A percentile compares a stretch with the other conserved stretches of the same genome.
Conservation (phyloP, 108 stramenopile species). For the Cyclotella distinguenda region DNA sequence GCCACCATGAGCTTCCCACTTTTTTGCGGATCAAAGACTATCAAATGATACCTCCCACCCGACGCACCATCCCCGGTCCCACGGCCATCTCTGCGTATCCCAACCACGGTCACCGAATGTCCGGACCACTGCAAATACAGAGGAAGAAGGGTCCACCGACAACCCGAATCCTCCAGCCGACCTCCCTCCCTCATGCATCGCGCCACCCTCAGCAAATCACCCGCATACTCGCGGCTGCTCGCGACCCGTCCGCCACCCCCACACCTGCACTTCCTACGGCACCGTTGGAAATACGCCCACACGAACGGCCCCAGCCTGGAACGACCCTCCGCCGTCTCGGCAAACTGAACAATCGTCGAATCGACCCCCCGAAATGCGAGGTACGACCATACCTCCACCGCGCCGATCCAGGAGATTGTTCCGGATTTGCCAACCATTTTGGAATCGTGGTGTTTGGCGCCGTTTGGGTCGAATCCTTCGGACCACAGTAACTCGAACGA, state of each 20-base stretch:
- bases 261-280: slow-evolving; percentile 27
- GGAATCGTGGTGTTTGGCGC: slow-evolving; percentile 61
- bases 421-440: slow-evolving; percentile 50
- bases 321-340: slow-evolving; percentile 54
- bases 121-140: slow-evolving; percentile 87
- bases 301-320: slow-evolving; percentile 52
- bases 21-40: slow-evolving; percentile 69
- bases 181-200: neutral
- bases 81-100: slow-evolving; percentile 35
- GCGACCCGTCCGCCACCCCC: neutral
- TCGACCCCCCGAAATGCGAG: slow-evolving; percentile 65
- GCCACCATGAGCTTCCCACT: slow-evolving; percentile 19
- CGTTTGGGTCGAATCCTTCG: slow-evolving; percentile 64
- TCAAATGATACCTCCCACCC: slow-evolving; percentile 26
- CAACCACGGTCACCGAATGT: slow-evolving; percentile 82
- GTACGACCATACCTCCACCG: slow-evolving; percentile 72
- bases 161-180: neutral
- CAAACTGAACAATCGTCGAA: slow-evolving; percentile 76
- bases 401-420: slow-evolving; percentile 59
- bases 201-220: slow-evolving; percentile 19
- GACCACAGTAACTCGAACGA: slow-evolving; percentile 66
- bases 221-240: slow-evolving; percentile 23
- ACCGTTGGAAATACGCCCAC: slow-evolving; percentile 56
- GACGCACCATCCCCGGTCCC: neutral
- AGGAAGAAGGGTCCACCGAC: slow-evolving; percentile 45